Evolutionary conservation across 805 yeast genomes (phyloP).

Genomic region (Wickerhamomyces ciferrii): DNA sequence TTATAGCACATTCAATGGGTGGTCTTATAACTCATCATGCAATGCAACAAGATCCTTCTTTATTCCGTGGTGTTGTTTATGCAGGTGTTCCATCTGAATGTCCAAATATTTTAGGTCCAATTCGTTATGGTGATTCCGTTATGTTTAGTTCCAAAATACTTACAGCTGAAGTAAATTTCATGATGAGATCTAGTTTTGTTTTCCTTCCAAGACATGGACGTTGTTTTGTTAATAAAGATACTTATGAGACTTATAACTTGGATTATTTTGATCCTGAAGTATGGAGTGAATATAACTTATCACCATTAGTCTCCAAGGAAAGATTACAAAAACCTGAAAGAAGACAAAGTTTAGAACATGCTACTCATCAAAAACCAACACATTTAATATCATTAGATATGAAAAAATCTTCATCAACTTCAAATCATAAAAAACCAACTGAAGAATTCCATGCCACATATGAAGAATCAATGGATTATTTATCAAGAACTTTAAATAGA

Average conservation of each 20-base stretch:
- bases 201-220: conserved; percentile 76
- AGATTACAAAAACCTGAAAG: conserved; percentile 9
- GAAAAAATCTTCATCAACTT: conserved; percentile 12
- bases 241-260: conserved; percentile 52
- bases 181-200: conserved; percentile 80
- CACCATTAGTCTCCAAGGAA: conserved; percentile 57
- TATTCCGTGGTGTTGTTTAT: conserved; percentile 72
- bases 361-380: conserved; percentile 2
- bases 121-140: conserved; percentile 77
- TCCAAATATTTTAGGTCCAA: conserved; percentile 81
- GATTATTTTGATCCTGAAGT: conserved; percentile 78
- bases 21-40: conserved; percentile 82
- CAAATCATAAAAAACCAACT: conserved; percentile 6
- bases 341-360: conserved; percentile 6
- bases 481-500: conserved; percentile 52
- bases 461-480: conserved; percentile 60
- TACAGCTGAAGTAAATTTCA: conserved; percentile 77
- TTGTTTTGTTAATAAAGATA: conserved; percentile 60
- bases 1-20: conserved; percentile 94
- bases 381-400: conserved; percentile 9
- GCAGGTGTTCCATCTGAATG: conserved; percentile 85
- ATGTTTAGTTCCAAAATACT: conserved; percentile 67
- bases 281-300: conserved; percentile 73
- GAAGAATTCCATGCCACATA: conserved; percentile 24
- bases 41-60: conserved; percentile 57